Evolutionary conservation across 192 early-diverging fungal species (phyloP), one percentile per base, ranked within the genome.

Genomic region (Coemansia asiatica): DNA sequence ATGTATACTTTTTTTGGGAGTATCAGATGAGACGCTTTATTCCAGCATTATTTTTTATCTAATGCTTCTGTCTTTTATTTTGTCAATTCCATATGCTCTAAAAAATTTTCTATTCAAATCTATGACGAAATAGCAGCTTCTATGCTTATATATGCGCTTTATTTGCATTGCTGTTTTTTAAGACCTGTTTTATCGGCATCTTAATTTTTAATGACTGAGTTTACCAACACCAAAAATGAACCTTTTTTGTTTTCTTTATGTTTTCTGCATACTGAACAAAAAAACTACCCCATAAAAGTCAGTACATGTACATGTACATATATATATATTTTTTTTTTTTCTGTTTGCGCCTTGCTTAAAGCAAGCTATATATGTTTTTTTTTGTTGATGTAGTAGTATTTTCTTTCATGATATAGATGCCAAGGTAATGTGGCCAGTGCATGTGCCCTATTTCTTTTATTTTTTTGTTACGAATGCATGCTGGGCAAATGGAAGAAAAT

Each of bases 401-500:
- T 19, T 26, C 23, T 53, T 53, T 9, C 40, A 44, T 44, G 5
- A 44, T 44, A 44, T 44, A 26, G 21, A 7, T 53, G 21, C 23
- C 4, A 23, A 26, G 57, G 35, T 40, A 57, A n/a, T 35, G 22
- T 19, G 31, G 31, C 31, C 57, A 19, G 57, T 35, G 33, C 57
- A 59, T 59, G 57, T 59, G 57, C 36, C 26, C 22, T 47, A 33
- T 33, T 33, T 33, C 31, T 18, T 4, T 47, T 44, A 8, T 58
- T 16, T 47, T 47, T 12, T 53, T 53, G 50, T 53, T 6, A 53
- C 21, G n/a, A 13, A 60, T 60, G 59, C 25, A 47, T 21, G 59
- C 19, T 13, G 22, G 5, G 44, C 40, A 47, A 47, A 60, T 47
- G 16, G 16, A 60, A 60, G 25, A 13, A 28, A 47, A 35, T 36